Conservation (phyloP, 768 basidiomycete species). For the Albatrellus ellisii region DNA sequence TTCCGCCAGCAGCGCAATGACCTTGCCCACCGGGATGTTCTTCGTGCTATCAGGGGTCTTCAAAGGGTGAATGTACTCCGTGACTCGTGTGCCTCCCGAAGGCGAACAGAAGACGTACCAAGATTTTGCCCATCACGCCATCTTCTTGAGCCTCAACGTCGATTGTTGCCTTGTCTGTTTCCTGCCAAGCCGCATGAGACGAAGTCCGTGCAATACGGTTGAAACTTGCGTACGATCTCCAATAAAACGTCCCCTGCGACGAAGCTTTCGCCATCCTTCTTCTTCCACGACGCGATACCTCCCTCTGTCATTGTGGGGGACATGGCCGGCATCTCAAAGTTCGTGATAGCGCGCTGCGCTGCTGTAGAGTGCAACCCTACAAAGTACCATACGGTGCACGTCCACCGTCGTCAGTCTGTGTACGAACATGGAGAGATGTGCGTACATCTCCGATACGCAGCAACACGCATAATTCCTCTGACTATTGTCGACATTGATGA, state of each 20-base stretch:
- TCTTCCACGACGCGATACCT: constrained; percentile 85
- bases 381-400: neutral
- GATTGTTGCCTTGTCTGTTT: constrained; percentile 93
- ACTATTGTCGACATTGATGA: constrained; percentile 4
- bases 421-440: neutral
- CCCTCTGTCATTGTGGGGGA: constrained; percentile 96
- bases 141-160: constrained; percentile 99
- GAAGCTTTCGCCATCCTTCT: constrained; percentile 72
- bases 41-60: constrained; percentile 72
- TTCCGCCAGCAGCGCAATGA: constrained; percentile 89
- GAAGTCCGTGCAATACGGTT: neutral
- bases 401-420: neutral
- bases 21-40: constrained; percentile 74
- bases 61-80: neutral
- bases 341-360: constrained; percentile 47
- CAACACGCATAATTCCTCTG: constrained; percentile 7
- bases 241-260: constrained; percentile 73
- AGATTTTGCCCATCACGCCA: constrained; percentile 85
- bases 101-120: constrained; percentile 37
- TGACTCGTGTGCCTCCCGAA: neutral
- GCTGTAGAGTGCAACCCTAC: constrained; percentile 43
- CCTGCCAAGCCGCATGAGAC: constrained; percentile 40
- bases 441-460: constrained; percentile 14
- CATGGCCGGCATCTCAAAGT: constrained; percentile 92
- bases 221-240: constrained; percentile 57